A percentile compares a stretch with the other conserved stretches of the same genome.
Conservation (phyloP, 352 stramenopile genomes). For the Achlya hypogyna region DNA sequence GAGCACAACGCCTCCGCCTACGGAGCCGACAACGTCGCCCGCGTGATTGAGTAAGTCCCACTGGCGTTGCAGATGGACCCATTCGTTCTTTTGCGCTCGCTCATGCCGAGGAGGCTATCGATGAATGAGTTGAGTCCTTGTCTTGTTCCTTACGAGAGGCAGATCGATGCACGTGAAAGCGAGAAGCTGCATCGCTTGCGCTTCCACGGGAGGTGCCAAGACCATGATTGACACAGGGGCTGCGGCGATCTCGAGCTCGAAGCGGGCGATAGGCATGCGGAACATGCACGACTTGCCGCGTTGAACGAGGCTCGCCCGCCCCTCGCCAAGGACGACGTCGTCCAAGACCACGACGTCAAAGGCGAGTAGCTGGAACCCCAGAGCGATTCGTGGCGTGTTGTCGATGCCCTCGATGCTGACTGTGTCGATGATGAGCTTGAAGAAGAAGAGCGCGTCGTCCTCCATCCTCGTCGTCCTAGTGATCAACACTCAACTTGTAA, state of each 20-base stretch:
- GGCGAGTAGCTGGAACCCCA: slow-evolving; percentile 16
- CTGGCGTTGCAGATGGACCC: slow-evolving; percentile 5
- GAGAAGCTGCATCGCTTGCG: background rate
- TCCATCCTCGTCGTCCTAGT: no score
- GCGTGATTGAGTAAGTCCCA: slow-evolving; percentile 14
- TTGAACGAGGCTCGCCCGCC: background rate
- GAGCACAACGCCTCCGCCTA: slow-evolving; percentile 11
- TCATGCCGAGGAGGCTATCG: background rate
- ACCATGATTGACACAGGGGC: slow-evolving; percentile 15
- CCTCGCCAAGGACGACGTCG: background rate
- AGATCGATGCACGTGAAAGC: slow-evolving; percentile 19
- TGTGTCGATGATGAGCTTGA: slow-evolving; percentile 14
- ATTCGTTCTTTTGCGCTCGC: background rate
- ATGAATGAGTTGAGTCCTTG: background rate
- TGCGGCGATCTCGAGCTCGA: background rate
- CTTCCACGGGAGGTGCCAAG: background rate
- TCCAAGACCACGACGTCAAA: slow-evolving; percentile 15
- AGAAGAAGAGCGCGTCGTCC: slow-evolving; percentile 10
- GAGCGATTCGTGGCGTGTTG: background rate
- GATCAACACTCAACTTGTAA: no score
- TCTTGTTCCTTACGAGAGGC: background rate
- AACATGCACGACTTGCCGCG: slow-evolving; percentile 20
- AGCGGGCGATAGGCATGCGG: slow-evolving; percentile 1
- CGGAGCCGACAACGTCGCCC: background rate
- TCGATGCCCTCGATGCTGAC: background rate